These are phyloP conservation scores for Mucor ambiguus DNA, from an alignment of 371 early-diverging fungal genomes.

Conservation along the genomic window DNA sequence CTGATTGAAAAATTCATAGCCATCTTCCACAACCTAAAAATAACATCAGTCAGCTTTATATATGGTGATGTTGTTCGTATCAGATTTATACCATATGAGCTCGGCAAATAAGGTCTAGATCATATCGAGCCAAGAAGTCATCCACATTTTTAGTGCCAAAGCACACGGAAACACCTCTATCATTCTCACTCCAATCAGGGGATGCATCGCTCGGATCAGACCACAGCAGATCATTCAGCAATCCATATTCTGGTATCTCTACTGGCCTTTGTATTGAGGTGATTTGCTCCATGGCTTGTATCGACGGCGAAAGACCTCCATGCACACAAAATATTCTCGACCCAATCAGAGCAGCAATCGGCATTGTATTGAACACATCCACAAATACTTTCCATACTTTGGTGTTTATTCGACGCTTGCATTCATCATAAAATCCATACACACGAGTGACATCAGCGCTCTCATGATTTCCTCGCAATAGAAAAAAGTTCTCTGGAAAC, in stretches of 20 bases:
- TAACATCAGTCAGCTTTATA: background rate
- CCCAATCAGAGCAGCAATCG: slow-evolving; percentile 93
- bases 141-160: slow-evolving; percentile 90
- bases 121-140: slow-evolving; percentile 83
- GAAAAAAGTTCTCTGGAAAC: slow-evolving; percentile 94
- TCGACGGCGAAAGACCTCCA: slow-evolving; percentile 67
- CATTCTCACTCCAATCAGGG: slow-evolving; percentile 95
- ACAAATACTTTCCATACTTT: slow-evolving; percentile 96
- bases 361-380: slow-evolving; percentile 96
- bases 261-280: slow-evolving; percentile 81
- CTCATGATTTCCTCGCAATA: slow-evolving; percentile 98
- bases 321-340: slow-evolving; percentile 96
- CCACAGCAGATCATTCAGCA: slow-evolving; percentile 88
- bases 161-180: slow-evolving; percentile 94
- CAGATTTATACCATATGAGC: slow-evolving; percentile 80
- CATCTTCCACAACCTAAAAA: slow-evolving; percentile 92
- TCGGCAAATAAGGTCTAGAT: slow-evolving; percentile 93
- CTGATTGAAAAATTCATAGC: slow-evolving; percentile 99
- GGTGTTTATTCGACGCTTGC: slow-evolving; percentile 90
- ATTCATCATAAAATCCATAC: slow-evolving; percentile 99
- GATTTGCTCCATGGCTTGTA: slow-evolving; percentile 88
- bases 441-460: slow-evolving; percentile 93
- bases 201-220: slow-evolving; percentile 79
- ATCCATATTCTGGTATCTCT: slow-evolving; percentile 95
- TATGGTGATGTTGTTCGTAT: background rate